Evolutionary conservation across 2,329 filamentous ascomycete species (phyloP).

Genomic region (Trichoderma sp.): DNA sequence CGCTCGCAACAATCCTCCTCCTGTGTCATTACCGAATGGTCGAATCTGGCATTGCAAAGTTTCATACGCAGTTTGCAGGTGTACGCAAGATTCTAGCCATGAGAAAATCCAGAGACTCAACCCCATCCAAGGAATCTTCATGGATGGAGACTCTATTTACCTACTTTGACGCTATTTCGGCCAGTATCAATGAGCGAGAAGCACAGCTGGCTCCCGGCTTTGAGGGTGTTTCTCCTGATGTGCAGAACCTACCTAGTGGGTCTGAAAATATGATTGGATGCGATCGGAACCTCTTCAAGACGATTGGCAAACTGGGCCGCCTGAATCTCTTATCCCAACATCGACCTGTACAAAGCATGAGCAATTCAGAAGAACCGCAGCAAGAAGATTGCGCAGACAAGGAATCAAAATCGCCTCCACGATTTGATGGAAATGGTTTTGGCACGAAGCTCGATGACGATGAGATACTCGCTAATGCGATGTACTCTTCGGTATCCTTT

Average conservation of each 20-base stretch:
- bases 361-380: constrained; percentile 21
- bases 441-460: constrained; percentile 57
- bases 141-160: constrained; percentile 96
- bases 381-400: constrained; percentile 28
- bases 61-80: constrained; percentile 89
- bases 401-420: constrained; percentile 41
- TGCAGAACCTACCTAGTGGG: constrained; percentile 57
- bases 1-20: constrained; percentile 82
- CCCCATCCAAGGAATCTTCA: constrained; percentile 66
- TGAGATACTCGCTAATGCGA: constrained; percentile 47
- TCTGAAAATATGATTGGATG: constrained; percentile 87
- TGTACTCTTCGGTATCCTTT: constrained; percentile 37
- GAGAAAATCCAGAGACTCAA: constrained; percentile 50
- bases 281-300: constrained; percentile 82
- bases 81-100: constrained; percentile 87
- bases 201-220: constrained; percentile 73
- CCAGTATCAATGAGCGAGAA: constrained; percentile 89
- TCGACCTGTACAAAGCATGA: constrained; percentile 50
- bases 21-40: constrained; percentile 92
- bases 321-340: constrained; percentile 81
- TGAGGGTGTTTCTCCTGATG: constrained; percentile 54
- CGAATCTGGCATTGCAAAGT: constrained; percentile 89
- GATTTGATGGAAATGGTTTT: constrained; percentile 70
- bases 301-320: constrained; percentile 79
- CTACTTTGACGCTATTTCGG: constrained; percentile 91